These are phyloP conservation scores for Oenanthe javanica DNA, from an alignment of 140 eudicot species.

Conservation along the genomic window DNA sequence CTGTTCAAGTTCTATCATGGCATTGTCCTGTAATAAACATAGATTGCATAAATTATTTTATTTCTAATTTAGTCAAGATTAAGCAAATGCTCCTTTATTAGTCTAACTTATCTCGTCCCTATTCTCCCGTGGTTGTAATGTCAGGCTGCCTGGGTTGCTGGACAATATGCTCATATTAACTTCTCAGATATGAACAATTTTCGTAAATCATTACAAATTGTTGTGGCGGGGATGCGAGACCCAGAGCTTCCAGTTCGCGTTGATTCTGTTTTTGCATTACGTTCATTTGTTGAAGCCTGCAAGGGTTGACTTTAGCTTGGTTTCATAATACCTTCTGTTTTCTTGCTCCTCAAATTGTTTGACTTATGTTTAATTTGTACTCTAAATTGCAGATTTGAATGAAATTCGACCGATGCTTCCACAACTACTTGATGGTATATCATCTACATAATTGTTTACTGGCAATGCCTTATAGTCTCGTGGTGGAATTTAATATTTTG, in stretches of 20 bases:
- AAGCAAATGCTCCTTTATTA: not conserved
- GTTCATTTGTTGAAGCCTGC: slow-evolving; percentile 90
- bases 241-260: slow-evolving; percentile 93
- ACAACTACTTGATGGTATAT: slow-evolving; percentile 85
- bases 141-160: slow-evolving; percentile 98
- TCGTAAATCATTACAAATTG: slow-evolving; percentile 68
- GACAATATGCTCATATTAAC: slow-evolving; percentile 75
- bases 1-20: not conserved
- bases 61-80: not conserved
- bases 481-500: slow-evolving; percentile 12
- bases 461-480: slow-evolving; percentile 28
- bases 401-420: slow-evolving; percentile 86
- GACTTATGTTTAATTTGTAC: slow-evolving; percentile 13
- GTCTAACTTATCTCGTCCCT: not conserved
- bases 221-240: slow-evolving; percentile 88
- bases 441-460: slow-evolving; percentile 18
- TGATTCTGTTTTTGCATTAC: slow-evolving; percentile 80
- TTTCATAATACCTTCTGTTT: slow-evolving; percentile 52
- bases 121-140: slow-evolving; percentile 9
- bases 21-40: not conserved
- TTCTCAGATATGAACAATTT: slow-evolving; percentile 77
- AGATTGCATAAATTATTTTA: not conserved
- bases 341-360: slow-evolving; percentile 13
- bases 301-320: slow-evolving; percentile 34
- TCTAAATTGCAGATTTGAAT: slow-evolving; percentile 38